Evolutionary conservation across 1,284 basidiomycete genomes (phyloP).

Genomic region (Cryptococcus sp.): DNA sequence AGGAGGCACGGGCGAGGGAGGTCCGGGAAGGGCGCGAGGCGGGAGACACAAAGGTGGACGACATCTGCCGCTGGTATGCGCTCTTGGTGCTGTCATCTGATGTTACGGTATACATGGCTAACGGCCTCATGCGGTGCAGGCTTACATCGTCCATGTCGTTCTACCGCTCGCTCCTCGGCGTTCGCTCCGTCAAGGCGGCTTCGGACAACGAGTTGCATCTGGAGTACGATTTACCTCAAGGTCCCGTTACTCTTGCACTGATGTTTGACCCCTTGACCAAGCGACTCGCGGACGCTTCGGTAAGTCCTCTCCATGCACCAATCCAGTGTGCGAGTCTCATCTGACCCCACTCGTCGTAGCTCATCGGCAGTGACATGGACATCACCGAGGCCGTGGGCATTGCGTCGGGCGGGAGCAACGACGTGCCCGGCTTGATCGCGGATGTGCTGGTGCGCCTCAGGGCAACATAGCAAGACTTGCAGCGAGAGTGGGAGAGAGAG

Average conservation of each 20-base stretch:
- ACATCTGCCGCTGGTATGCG: constrained; percentile 45
- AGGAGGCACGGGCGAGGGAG: constrained; percentile 63
- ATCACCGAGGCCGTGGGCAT: constrained; percentile 61
- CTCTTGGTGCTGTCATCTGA: neutral
- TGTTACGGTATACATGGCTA: neutral
- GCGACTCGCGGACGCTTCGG: constrained; percentile 34
- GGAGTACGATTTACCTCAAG: constrained; percentile 54
- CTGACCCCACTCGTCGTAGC: constrained; percentile 6
- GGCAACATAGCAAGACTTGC: constrained; percentile 2
- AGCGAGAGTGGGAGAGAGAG: neutral
- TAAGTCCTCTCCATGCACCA: constrained; percentile 22
- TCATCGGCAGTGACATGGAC: constrained; percentile 52
- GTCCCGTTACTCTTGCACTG: constrained; percentile 29
- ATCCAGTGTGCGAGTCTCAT: neutral
- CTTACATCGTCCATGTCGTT: constrained; percentile 63
- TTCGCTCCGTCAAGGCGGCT: constrained; percentile 59
- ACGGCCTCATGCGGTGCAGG: constrained; percentile 52
- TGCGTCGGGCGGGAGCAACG: constrained; percentile 61
- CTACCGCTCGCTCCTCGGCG: constrained; percentile 61
- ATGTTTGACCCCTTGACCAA: constrained; percentile 32
- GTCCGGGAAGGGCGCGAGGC: constrained; percentile 53
- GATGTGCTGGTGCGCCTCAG: constrained; percentile 59
- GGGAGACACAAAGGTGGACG: constrained; percentile 54
- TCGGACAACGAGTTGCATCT: constrained; percentile 72
- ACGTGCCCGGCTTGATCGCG: constrained; percentile 66